Percentiles rank a stretch among this genome's conserved stretches.
Conservation (phyloP, 2,329 filamentous ascomycete species). For the Colletotrichum australisinense region DNA sequence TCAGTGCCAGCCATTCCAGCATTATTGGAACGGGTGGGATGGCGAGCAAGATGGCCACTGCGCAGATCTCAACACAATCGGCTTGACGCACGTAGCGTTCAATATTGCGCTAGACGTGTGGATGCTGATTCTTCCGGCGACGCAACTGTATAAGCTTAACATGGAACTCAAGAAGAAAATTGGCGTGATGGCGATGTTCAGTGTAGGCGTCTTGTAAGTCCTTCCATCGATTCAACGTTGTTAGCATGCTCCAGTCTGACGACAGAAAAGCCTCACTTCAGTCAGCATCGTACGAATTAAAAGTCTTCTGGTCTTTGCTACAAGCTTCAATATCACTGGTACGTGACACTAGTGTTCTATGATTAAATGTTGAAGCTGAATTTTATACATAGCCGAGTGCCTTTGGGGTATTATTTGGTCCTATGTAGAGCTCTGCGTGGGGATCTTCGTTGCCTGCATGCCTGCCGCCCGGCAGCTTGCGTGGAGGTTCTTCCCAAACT, state of each 20-base stretch:
- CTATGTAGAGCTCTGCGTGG: too few relatives aligned
- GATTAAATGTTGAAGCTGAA: too few relatives aligned
- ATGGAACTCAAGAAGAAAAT: constrained; percentile 37
- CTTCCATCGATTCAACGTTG: too few relatives aligned
- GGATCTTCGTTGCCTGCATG: too few relatives aligned
- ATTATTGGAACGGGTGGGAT: constrained; percentile 8
- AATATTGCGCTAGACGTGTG: constrained; percentile 39
- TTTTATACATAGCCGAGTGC: too few relatives aligned
- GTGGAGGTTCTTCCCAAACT: too few relatives aligned
- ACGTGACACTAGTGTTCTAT: too few relatives aligned
- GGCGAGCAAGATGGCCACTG: neutral
- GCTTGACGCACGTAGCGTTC: constrained; percentile 19
- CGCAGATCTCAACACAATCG: neutral
- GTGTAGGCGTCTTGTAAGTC: constrained; percentile 58
- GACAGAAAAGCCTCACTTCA: neutral
- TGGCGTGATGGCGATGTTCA: constrained; percentile 37
- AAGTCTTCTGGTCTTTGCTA: neutral
- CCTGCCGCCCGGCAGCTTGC: too few relatives aligned
- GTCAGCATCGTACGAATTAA: neutral
- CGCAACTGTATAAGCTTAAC: constrained; percentile 36
- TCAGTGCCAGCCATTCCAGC: neutral
- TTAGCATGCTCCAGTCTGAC: neutral
- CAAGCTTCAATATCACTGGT: too few relatives aligned
- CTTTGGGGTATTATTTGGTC: too few relatives aligned
- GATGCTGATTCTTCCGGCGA: constrained; percentile 38